phyloP scores from a whole-genome alignment of 805 yeast species.

The Starmera quercuum region DNA sequence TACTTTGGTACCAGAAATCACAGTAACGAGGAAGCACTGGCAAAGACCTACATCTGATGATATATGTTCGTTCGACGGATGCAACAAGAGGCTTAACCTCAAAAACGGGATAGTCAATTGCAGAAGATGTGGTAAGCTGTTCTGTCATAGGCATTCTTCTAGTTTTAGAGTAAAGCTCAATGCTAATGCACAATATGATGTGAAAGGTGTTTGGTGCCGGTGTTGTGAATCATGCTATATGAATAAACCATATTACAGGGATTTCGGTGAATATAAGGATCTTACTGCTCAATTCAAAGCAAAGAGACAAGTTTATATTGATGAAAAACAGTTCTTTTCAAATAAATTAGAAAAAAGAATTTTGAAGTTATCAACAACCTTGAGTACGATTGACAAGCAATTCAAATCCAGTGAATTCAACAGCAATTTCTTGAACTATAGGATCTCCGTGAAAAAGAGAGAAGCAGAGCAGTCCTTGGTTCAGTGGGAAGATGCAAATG shows the following conservation, averaged over 20 bases:
- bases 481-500: slow-evolving; percentile 57
- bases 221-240: slow-evolving; percentile 61
- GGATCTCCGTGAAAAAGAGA: slow-evolving; percentile 22
- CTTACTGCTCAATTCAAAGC: slow-evolving; percentile 33
- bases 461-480: slow-evolving; percentile 41
- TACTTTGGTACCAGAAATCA: slow-evolving; percentile 17
- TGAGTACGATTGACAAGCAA: slow-evolving; percentile 18
- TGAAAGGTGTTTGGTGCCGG: slow-evolving; percentile 57
- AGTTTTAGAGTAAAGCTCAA: slow-evolving; percentile 41
- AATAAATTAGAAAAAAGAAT: slow-evolving; percentile 57
- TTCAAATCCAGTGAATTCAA: slow-evolving; percentile 11
- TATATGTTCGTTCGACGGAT: slow-evolving; percentile 32
- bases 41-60: slow-evolving; percentile 36
- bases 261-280: slow-evolving; percentile 39
- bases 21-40: slow-evolving; percentile 51
- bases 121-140: slow-evolving; percentile 67
- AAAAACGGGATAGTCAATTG: slow-evolving; percentile 62
- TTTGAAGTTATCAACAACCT: slow-evolving; percentile 31
- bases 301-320: slow-evolving; percentile 35
- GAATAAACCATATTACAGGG: slow-evolving; percentile 44
- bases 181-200: slow-evolving; percentile 38
- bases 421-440: slow-evolving; percentile 19
- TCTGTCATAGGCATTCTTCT: slow-evolving; percentile 56
- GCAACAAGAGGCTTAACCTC: slow-evolving; percentile 36
- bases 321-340: slow-evolving; percentile 43